These are phyloP conservation scores for Starmerella bombi DNA, from an alignment of 805 yeast species.

Conservation along the genomic window DNA sequence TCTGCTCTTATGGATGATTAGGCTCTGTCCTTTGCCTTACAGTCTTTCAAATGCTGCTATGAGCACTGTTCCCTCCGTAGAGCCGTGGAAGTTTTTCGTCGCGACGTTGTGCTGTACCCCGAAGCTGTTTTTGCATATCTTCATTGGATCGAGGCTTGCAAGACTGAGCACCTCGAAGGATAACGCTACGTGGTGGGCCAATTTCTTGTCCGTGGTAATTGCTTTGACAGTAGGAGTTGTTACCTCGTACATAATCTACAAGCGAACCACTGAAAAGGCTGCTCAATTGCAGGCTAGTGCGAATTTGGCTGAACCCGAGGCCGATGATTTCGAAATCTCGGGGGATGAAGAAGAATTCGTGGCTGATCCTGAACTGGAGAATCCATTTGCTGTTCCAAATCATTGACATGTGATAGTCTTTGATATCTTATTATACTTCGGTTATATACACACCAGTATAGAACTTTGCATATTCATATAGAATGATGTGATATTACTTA, in stretches of 20 bases:
- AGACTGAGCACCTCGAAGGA: slow-evolving; percentile 46
- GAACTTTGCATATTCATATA: too few relatives aligned
- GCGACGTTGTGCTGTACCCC: slow-evolving; percentile 75
- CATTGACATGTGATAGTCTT: background rate
- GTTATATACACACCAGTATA: too few relatives aligned
- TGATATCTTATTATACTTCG: too few relatives aligned
- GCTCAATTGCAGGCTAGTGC: slow-evolving; percentile 22
- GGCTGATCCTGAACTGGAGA: background rate
- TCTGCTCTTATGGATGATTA: slow-evolving; percentile 51
- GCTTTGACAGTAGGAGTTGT: slow-evolving; percentile 42
- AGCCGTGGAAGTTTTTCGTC: slow-evolving; percentile 44
- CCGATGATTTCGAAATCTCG: slow-evolving; percentile 24
- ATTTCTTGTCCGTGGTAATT: slow-evolving; percentile 45
- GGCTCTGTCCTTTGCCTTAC: slow-evolving; percentile 87
- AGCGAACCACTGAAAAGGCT: slow-evolving; percentile 30
- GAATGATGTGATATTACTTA: too few relatives aligned
- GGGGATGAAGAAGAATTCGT: slow-evolving; percentile 14
- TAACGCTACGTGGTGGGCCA: slow-evolving; percentile 41
- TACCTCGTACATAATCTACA: slow-evolving; percentile 58
- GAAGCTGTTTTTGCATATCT: slow-evolving; percentile 59
- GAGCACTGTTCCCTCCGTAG: slow-evolving; percentile 71
- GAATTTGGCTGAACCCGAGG: slow-evolving; percentile 14
- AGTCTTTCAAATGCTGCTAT: slow-evolving; percentile 86
- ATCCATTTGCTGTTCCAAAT: background rate
- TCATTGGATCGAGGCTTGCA: slow-evolving; percentile 63